A percentile compares a stretch with the other conserved stretches of the same genome.
phyloP scores from a whole-genome alignment of 2,329 filamentous ascomycete genomes.

The Colletotrichum navitas region DNA sequence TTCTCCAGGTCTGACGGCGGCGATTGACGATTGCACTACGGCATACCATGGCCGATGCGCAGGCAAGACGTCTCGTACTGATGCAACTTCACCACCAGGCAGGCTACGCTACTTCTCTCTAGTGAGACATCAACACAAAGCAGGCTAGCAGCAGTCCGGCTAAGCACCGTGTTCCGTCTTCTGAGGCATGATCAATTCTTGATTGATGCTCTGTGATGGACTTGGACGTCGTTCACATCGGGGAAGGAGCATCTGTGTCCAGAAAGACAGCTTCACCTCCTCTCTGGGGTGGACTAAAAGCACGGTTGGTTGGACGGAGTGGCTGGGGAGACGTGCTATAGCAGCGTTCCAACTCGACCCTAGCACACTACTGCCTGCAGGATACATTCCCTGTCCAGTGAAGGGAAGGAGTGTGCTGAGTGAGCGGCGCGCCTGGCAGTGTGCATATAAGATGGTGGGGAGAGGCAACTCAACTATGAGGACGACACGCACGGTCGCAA shows the following conservation, averaged over 20 bases:
- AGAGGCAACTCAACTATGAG: constrained; percentile 17
- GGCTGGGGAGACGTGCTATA: not conserved
- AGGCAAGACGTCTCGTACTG: not conserved
- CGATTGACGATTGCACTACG: constrained; percentile 7
- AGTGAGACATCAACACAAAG: not conserved
- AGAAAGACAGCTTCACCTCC: not conserved
- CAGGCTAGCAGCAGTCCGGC: not conserved
- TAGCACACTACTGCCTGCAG: constrained; percentile 7
- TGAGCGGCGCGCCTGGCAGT: constrained; percentile 29
- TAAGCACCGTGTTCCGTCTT: not conserved
- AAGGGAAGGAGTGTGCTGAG: constrained; percentile 21
- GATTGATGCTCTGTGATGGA: not conserved
- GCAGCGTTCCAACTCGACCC: constrained; percentile 1
- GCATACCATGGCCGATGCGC: constrained; percentile 10
- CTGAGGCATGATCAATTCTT: not conserved
- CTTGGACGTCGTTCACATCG: not conserved
- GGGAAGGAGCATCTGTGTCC: not conserved
- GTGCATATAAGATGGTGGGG: constrained; percentile 28
- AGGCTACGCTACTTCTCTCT: not conserved
- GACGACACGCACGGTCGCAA: constrained; percentile 16
- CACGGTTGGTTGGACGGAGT: not conserved
- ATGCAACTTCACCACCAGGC: not conserved
- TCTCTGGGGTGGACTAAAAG: not conserved
- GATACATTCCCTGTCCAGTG: not conserved
- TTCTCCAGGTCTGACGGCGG: constrained; percentile 12